Base-by-base conservation (phyloP, 2,329 filamentous ascomycete species). In the Coccinonectria pachysandricola region DNA sequence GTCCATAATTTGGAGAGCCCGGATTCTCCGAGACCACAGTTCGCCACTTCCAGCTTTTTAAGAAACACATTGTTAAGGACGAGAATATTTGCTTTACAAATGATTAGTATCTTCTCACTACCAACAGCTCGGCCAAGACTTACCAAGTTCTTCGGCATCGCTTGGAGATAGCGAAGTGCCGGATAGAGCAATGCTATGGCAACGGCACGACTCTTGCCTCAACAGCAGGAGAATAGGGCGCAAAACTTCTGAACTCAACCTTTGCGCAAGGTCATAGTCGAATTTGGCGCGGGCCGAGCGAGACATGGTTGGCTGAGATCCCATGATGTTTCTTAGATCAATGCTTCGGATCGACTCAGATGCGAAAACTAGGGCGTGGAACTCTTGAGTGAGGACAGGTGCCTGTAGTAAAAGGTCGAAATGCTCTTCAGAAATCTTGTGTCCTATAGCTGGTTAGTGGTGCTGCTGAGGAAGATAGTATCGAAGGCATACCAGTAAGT, bases 321-420 rank as follows among this genome's bases (percentile, higher is more conserved):
- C 54, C 4, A 57, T 25, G 8, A 57, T 48, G 24, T 68, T 65
- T 10, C 58, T 61, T 16, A 73, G 45, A 35, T 73, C 67, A 24
- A 73, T 64, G 29, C 67, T 65, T 21, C 62, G 58, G 16, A 73
- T 60, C 0, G 64, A 69, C 31, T 68, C 66, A 1, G 68, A 69
- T 12, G 66, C 64, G 35, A 72, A 70, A 2, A 68, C 51, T 12
- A 74, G 47, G 1, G 68, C 65, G 23, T 73, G 67, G 9, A 73
- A 58, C 41, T 74, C 69, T 37, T 72, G 68, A 23, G 65, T 62
- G 9, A 74, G 49, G 7, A 72, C 48, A 2, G 66, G 57, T 8
- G 65, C 60, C n/a, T 62, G 57, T 24, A 62, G 52, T 7, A 71
- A 50, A 15, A 63, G 46, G 7, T 65, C 59, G 19, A 61, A 57